Conservation (phyloP, 148 eudicot genomes). For the Silene uniflora region DNA sequence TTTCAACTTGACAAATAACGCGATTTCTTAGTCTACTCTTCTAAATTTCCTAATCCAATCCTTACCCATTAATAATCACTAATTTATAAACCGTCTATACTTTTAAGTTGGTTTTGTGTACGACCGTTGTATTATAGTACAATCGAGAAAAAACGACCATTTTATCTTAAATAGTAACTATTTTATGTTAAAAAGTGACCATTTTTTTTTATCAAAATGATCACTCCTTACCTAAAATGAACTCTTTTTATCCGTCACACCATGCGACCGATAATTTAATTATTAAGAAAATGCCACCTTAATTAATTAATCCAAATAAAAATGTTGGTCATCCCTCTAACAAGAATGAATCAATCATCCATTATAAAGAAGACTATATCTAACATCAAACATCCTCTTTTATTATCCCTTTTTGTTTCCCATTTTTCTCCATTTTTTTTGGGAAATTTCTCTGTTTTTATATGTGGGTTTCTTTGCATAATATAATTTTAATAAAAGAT, state of each 20-base stretch:
- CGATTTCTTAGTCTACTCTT: not conserved
- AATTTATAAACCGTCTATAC: not conserved
- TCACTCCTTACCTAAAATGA: too few relatives aligned
- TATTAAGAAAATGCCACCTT: not conserved
- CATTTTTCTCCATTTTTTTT: constrained; percentile 12
- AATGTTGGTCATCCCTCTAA: not conserved
- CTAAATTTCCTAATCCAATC: not conserved
- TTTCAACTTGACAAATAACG: not conserved
- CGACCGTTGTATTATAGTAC: too few relatives aligned
- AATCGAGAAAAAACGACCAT: too few relatives aligned
- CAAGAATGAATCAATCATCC: not conserved
- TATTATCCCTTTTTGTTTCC: constrained; percentile 13
- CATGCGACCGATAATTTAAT: not conserved
- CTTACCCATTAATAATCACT: not conserved
- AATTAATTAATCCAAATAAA: not conserved
- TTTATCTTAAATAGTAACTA: too few relatives aligned
- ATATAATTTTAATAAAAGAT: constrained; percentile 24
- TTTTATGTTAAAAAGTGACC: too few relatives aligned
- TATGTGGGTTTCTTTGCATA: not conserved
- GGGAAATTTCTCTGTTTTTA: not conserved
- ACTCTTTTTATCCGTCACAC: too few relatives aligned
- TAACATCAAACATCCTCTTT: not conserved
- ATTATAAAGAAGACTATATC: not conserved
- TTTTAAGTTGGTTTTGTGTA: too few relatives aligned
- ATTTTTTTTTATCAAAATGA: too few relatives aligned